Conservation (phyloP, 768 basidiomycete genomes). For the Lenzites betulinus region DNA sequence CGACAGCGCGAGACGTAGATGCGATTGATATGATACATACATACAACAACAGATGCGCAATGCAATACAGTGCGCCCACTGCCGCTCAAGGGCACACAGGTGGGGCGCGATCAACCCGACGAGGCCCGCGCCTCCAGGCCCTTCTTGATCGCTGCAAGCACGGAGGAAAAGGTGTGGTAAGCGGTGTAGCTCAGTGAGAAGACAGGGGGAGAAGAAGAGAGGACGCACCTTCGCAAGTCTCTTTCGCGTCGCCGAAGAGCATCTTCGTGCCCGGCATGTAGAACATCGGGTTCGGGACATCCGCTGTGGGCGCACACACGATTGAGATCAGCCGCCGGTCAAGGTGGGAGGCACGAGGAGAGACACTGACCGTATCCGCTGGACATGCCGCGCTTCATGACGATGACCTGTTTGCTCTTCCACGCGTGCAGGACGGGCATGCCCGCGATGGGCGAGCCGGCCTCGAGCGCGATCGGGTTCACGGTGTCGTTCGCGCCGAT, state of each 20-base stretch:
- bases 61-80: not conserved
- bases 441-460: conserved; percentile 85
- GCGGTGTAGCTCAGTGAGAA: not conserved
- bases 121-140: conserved; percentile 31
- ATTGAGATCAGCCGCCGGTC: not conserved
- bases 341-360: not conserved
- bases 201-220: not conserved
- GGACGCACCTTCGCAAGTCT: conserved; percentile 76
- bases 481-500: conserved; percentile 94
- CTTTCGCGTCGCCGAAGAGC: conserved; percentile 91
- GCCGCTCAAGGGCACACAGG: not conserved
- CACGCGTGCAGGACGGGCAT: conserved; percentile 93
- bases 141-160: conserved; percentile 35
- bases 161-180: not conserved
- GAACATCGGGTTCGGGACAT: conserved; percentile 93
- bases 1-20: not conserved
- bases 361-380: conserved; percentile 74
- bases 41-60: conserved; percentile 14
- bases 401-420: conserved; percentile 91
- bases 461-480: conserved; percentile 86
- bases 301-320: conserved; percentile 49
- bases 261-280: conserved; percentile 89
- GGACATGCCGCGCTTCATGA: conserved; percentile 91
- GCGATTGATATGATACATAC: conserved; percentile 11
- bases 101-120: conserved; percentile 1